Base-by-base conservation (phyloP, 1,139 yeast genomes). In the Yamadazyma conglobata region DNA sequence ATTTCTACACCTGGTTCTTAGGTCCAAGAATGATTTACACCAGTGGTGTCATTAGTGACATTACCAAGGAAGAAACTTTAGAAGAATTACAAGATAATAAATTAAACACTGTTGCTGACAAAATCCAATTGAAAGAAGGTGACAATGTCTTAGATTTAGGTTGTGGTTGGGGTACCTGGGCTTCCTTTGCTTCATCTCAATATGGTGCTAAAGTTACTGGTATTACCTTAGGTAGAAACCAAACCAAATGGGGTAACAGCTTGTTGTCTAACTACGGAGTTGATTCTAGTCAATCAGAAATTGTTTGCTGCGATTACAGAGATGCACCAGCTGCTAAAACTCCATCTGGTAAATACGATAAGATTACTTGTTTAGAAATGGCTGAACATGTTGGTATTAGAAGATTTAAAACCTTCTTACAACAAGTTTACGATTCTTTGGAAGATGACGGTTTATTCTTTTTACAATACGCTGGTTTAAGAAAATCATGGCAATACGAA, bases 141-240 rank as follows among this genome's bases (percentile, higher is more conserved):
- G 96, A 87, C 43, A 65, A 65, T 33, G 70, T 86, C 54, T 76
- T 87, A 44, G 96, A 87, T 55, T 67, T 87, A 42, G 96, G 96
- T 38, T 87, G 96, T 64, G 96, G 96, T 44, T 87, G 96, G 96
- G 96, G 96, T 55, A 84, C 96, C 35, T 73, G 89, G 58, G 87
- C 95, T 30, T 72, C 93, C 24, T 86, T 67, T 58, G 89, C 94
- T 22, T 84, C 95, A 3, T 73, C 81, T 43, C 81, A 82, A 56
- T 79, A 80, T 48, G 94, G 91, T 34, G 95, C 96, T 30, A 63
- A 73, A 33, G 95, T 85, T 35, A 87, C 96, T 34, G 96, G 96
- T 63, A 68, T 88, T 47, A 87, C 96, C 25, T 71, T 87, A 41
- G 96, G 96, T 53, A 79, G 72, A 54, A 87, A 88, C 67, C 96